phyloP scores from a whole-genome alignment of 495 filamentous ascomycete species.

The Sphaerosporella brunnea region DNA sequence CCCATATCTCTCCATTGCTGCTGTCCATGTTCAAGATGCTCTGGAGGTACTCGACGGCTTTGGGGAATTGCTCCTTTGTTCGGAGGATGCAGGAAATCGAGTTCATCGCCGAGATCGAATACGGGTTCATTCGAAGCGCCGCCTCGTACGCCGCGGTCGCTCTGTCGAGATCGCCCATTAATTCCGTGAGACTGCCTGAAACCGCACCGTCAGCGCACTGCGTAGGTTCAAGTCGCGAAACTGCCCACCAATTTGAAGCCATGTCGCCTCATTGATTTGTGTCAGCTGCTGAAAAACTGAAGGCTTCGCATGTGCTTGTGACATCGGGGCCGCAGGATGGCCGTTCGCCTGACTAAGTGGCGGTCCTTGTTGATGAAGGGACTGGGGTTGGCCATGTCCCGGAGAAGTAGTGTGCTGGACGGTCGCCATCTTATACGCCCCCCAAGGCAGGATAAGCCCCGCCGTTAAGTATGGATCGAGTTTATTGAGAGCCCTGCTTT shows the following conservation, averaged over 20 bases:
- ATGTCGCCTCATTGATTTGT: constrained; percentile 65
- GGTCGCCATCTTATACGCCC: constrained; percentile 13
- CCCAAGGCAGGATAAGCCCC: background rate
- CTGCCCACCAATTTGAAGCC: constrained; percentile 83
- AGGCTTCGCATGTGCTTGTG: constrained; percentile 38
- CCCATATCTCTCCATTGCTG: constrained; percentile 89
- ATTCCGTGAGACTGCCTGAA: constrained; percentile 65
- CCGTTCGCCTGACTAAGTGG: constrained; percentile 13
- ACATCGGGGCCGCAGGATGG: constrained; percentile 30
- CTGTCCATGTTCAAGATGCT: constrained; percentile 78
- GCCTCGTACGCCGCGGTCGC: constrained; percentile 77
- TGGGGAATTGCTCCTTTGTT: constrained; percentile 80
- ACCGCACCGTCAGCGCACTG: constrained; percentile 3
- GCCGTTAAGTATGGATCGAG: background rate
- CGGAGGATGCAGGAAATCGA: constrained; percentile 80
- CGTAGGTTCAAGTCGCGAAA: background rate
- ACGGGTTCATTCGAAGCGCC: constrained; percentile 68
- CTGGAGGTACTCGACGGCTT: constrained; percentile 83
- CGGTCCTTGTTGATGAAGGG: constrained; percentile 16
- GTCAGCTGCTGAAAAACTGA: constrained; percentile 44
- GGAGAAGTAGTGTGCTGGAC: constrained; percentile 21
- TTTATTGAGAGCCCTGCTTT: no score
- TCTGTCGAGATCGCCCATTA: constrained; percentile 74
- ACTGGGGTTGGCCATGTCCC: constrained; percentile 22
- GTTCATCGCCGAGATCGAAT: constrained; percentile 86